Conservation (phyloP, 805 yeast genomes). For the Suhomyces sp. region DNA sequence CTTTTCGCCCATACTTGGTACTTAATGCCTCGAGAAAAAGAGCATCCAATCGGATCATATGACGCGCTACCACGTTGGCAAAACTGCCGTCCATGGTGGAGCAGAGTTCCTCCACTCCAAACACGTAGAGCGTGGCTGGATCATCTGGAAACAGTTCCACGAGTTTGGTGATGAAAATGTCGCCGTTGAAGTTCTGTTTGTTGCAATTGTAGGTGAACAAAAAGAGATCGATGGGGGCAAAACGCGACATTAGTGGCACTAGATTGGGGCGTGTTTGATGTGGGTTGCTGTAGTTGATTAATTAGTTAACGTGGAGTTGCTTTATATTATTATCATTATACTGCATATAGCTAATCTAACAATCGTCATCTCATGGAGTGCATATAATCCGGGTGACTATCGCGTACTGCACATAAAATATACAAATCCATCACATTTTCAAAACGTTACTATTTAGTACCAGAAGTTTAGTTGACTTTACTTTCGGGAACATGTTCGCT, state of each 20-base stretch:
- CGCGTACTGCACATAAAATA: background rate
- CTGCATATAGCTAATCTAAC: too few relatives aligned
- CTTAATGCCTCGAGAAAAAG: constrained; percentile 34
- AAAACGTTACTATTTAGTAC: too few relatives aligned
- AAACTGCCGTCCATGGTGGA: constrained; percentile 55
- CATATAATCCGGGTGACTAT: background rate
- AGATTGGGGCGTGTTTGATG: too few relatives aligned
- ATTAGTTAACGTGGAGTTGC: too few relatives aligned
- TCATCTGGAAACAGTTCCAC: constrained; percentile 26
- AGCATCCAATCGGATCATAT: constrained; percentile 37
- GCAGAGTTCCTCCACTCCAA: constrained; percentile 68
- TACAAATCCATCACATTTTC: too few relatives aligned
- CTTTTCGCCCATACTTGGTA: constrained; percentile 28
- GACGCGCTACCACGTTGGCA: constrained; percentile 31
- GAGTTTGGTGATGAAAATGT: constrained; percentile 28
- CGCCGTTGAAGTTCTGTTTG: constrained; percentile 40
- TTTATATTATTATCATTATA: too few relatives aligned
- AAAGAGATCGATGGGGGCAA: constrained; percentile 23
- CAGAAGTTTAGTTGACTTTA: too few relatives aligned
- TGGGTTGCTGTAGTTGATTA: too few relatives aligned
- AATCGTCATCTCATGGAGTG: background rate
- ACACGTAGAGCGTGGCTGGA: constrained; percentile 49
- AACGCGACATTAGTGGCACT: too few relatives aligned
- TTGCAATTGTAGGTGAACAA: constrained; percentile 59
- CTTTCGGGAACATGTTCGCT: constrained; percentile 28